A percentile compares a stretch with the other conserved stretches of the same genome.
Conservation (phyloP, 371 early-diverging fungal species). For the Smittium culicis region DNA sequence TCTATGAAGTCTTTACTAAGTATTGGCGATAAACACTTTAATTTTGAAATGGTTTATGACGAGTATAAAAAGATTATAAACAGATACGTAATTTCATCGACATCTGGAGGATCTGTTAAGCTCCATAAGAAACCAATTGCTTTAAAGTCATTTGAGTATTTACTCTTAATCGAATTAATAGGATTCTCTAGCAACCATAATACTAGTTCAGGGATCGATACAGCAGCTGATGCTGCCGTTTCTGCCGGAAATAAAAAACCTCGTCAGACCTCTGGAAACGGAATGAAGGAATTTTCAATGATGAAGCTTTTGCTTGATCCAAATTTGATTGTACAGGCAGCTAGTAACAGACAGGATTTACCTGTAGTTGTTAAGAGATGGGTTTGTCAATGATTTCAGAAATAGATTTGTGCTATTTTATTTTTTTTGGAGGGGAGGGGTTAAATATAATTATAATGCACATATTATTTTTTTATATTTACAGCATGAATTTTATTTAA, state of each 20-base stretch:
- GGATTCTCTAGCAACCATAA: constrained; percentile 39
- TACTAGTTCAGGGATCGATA: constrained; percentile 13
- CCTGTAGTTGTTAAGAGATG: constrained; percentile 25
- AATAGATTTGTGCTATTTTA: no score
- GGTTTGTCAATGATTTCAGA: constrained; percentile 26
- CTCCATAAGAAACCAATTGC: constrained; percentile 64
- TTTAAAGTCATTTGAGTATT: constrained; percentile 55
- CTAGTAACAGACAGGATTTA: constrained; percentile 19
- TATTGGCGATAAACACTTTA: constrained; percentile 52
- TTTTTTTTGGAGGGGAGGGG: no score
- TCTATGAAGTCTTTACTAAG: constrained; percentile 57
- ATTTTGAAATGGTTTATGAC: constrained; percentile 88
- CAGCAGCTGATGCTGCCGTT: background rate
- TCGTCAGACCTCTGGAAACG: constrained; percentile 20
- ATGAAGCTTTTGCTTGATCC: constrained; percentile 56
- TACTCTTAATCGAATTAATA: constrained; percentile 53
- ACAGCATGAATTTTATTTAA: no score
- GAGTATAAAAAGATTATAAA: constrained; percentile 63
- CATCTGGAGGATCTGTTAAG: constrained; percentile 46
- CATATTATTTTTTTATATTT: no score
- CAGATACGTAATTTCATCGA: constrained; percentile 36
- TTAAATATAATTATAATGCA: no score
- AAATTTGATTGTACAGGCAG: constrained; percentile 44
- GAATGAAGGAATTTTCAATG: constrained; percentile 70
- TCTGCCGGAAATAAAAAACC: constrained; percentile 7